Percentiles rank a stretch among this genome's conserved stretches.
Conservation (phyloP, 2,329 filamentous ascomycete species). For the Hymenoscyphus repandus region DNA sequence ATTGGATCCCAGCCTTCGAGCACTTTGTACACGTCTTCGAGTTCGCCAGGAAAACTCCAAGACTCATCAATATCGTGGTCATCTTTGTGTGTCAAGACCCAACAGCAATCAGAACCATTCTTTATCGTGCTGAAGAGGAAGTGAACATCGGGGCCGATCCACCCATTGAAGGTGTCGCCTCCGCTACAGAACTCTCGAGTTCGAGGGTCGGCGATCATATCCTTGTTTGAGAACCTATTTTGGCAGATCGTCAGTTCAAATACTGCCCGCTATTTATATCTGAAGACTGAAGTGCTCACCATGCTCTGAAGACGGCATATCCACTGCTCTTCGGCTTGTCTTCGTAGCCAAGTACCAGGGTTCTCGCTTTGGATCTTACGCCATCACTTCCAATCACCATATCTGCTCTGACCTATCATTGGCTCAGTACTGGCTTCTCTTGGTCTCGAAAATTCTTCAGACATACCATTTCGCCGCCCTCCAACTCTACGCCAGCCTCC, state of each 20-base stretch:
- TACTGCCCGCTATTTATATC: background rate
- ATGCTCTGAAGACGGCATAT: conserved; percentile 48
- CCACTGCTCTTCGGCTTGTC: conserved; percentile 46
- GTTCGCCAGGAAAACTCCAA: conserved; percentile 31
- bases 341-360: conserved; percentile 45
- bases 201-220: conserved; percentile 31
- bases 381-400: conserved; percentile 51
- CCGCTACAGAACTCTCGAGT: conserved; percentile 18
- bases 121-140: conserved; percentile 49
- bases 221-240: conserved; percentile 40
- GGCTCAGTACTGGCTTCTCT: conserved; percentile 8
- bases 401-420: conserved; percentile 37
- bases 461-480: conserved; percentile 29
- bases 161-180: conserved; percentile 22
- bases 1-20: conserved; percentile 24
- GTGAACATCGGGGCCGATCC: conserved; percentile 40
- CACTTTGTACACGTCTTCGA: conserved; percentile 22
- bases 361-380: conserved; percentile 47
- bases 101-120: conserved; percentile 46
- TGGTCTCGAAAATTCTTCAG: background rate
- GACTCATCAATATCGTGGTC: conserved; percentile 42
- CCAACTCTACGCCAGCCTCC: conserved; percentile 41
- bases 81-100: conserved; percentile 46
- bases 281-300: conserved; percentile 32
- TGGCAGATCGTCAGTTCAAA: background rate